A percentile compares a stretch with the other conserved stretches of the same genome.
Evolutionary conservation across 805 yeast genomes (phyloP).

Genomic region (Candida oleophila): DNA sequence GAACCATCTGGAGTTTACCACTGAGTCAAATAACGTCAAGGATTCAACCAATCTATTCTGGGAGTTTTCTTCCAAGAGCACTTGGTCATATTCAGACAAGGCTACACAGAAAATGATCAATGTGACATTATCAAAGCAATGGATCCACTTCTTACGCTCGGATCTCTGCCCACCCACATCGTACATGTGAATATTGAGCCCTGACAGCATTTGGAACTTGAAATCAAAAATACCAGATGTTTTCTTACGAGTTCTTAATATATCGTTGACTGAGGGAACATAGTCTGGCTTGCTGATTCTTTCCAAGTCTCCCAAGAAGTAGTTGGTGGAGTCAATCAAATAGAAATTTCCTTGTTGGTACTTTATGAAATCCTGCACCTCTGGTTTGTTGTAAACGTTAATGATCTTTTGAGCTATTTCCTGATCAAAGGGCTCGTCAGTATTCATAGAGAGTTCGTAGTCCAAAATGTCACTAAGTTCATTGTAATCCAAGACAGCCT

Average conservation of each 20-base stretch:
- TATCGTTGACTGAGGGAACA: slow-evolving; percentile 73
- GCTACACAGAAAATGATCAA: slow-evolving; percentile 90
- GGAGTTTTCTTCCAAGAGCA: slow-evolving; percentile 69
- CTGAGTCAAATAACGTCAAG: slow-evolving; percentile 80
- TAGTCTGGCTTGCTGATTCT: slow-evolving; percentile 62
- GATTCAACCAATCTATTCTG: slow-evolving; percentile 82
- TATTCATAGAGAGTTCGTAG: slow-evolving; percentile 53
- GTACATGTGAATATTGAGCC: slow-evolving; percentile 44
- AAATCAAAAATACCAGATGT: slow-evolving; percentile 92
- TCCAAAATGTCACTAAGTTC: slow-evolving; percentile 46
- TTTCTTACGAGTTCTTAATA: slow-evolving; percentile 83
- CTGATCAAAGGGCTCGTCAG: slow-evolving; percentile 51
- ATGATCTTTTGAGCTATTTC: slow-evolving; percentile 48
- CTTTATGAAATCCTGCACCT: slow-evolving; percentile 56
- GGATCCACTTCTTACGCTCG: slow-evolving; percentile 96
- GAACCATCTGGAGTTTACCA: slow-evolving; percentile 92
- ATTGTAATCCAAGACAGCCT: slow-evolving; percentile 23
- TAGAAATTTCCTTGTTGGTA: slow-evolving; percentile 70
- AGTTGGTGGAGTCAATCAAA: slow-evolving; percentile 80
- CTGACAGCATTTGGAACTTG: slow-evolving; percentile 66
- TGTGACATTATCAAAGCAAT: slow-evolving; percentile 92
- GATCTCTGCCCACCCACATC: slow-evolving; percentile 97
- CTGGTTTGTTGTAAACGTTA: slow-evolving; percentile 54
- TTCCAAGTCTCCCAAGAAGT: slow-evolving; percentile 66
- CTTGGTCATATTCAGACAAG: slow-evolving; percentile 87